These are phyloP conservation scores for Candida boleticola DNA, from an alignment of 805 yeast species.

Conservation along the genomic window DNA sequence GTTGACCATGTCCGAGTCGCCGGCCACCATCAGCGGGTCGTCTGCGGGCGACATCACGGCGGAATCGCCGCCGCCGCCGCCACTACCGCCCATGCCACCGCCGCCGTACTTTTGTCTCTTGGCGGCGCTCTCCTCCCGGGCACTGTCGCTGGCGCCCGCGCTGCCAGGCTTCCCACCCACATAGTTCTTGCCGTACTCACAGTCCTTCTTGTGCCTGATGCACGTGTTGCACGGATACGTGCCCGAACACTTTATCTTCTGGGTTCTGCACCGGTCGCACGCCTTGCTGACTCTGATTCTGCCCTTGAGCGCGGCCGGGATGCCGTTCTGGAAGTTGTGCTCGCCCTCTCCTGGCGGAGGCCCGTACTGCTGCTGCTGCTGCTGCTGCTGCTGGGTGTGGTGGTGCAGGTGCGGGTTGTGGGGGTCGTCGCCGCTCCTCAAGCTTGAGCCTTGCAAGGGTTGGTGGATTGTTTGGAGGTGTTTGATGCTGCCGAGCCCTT, in stretches of 20 bases:
- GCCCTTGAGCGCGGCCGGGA: conserved; percentile 7
- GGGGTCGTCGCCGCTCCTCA: neutral
- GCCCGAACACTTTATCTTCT: conserved; percentile 59
- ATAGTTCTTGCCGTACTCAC: conserved; percentile 15
- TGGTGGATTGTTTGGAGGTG: neutral
- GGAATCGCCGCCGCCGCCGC: neutral
- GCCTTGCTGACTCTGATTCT: conserved; percentile 50
- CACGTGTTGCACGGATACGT: conserved; percentile 51
- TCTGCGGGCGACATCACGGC: neutral
- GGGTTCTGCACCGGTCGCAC: conserved; percentile 54
- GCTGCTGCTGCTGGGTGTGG: neutral
- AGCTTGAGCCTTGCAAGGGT: neutral
- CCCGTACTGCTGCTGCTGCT: neutral
- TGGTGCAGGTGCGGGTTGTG: no score
- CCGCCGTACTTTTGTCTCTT: neutral
- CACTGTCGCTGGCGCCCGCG: neutral
- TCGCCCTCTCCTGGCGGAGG: neutral
- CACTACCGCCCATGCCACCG: neutral
- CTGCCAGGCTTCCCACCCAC: neutral
- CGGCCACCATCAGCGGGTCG: neutral
- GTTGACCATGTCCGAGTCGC: conserved; percentile 8
- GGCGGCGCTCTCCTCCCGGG: neutral
- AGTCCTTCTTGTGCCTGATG: conserved; percentile 31
- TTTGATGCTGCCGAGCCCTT: neutral
- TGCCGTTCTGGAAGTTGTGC: neutral